These are phyloP conservation scores for Piper betle DNA, from an alignment of 164 flowering plant genomes.

Conservation along the genomic window DNA sequence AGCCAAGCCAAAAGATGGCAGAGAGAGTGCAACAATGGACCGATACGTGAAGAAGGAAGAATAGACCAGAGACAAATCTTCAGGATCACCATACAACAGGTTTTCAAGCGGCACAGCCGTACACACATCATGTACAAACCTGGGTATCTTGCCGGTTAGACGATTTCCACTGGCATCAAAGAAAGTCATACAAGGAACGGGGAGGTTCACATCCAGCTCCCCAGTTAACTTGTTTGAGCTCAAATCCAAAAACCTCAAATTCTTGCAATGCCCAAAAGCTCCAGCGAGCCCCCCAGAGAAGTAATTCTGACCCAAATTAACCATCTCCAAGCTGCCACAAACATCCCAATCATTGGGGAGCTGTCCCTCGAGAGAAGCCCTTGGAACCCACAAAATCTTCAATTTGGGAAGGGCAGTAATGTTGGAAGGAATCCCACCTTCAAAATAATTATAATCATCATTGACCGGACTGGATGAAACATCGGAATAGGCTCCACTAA, in stretches of 20 bases:
- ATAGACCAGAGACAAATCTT: constrained; percentile 26
- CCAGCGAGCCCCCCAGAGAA: constrained; percentile 40
- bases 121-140: constrained; percentile 27
- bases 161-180: constrained; percentile 63
- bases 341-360: constrained; percentile 56
- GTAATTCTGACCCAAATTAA: constrained; percentile 56
- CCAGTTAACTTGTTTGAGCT: constrained; percentile 54
- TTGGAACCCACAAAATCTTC: constrained; percentile 70
- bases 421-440: constrained; percentile 52
- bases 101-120: constrained; percentile 10
- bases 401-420: constrained; percentile 55
- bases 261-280: constrained; percentile 38
- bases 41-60: constrained; percentile 27
- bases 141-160: constrained; percentile 54
- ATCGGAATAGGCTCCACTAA: constrained; percentile 4
- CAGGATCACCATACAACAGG: constrained; percentile 2
- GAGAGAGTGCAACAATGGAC: constrained; percentile 14
- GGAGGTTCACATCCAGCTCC: constrained; percentile 31
- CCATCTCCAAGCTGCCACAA: constrained; percentile 61
- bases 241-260: constrained; percentile 47
- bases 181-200: constrained; percentile 53
- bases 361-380: constrained; percentile 45
- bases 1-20: constrained; percentile 19
- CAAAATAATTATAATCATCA: constrained; percentile 61
- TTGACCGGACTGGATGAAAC: constrained; percentile 6